Evolutionary conservation across 2,329 filamentous ascomycete species (phyloP).

Genomic region (Fusarium sp.): DNA sequence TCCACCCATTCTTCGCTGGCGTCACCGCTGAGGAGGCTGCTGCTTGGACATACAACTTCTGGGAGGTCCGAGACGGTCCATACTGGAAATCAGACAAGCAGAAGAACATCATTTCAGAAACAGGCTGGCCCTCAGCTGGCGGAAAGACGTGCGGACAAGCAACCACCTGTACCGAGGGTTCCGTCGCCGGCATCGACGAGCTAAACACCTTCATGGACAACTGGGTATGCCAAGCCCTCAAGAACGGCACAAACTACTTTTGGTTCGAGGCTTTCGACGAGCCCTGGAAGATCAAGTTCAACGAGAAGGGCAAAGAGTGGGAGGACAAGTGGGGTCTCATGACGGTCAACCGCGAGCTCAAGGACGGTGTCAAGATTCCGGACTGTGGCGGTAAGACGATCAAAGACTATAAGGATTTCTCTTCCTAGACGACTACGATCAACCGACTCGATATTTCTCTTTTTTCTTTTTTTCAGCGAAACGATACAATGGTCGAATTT

Average conservation of each 20-base stretch:
- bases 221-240: constrained; percentile 82
- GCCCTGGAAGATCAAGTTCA: constrained; percentile 86
- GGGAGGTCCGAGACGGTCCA: constrained; percentile 70
- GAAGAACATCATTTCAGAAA: constrained; percentile 85
- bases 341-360: constrained; percentile 83
- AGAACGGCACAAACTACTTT: constrained; percentile 89
- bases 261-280: constrained; percentile 99
- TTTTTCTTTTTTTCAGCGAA: constrained; percentile 7
- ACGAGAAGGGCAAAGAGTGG: constrained; percentile 75
- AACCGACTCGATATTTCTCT: not conserved
- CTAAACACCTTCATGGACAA: constrained; percentile 86
- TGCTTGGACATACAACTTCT: constrained; percentile 84
- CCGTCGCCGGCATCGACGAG: constrained; percentile 79
- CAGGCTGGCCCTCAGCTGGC: constrained; percentile 86
- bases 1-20: constrained; percentile 95
- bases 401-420: constrained; percentile 26
- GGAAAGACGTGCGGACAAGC: constrained; percentile 75
- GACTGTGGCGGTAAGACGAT: constrained; percentile 81
- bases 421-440: constrained; percentile 13
- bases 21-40: constrained; percentile 72
- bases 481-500: constrained; percentile 9
- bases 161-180: constrained; percentile 67
- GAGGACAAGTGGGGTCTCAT: constrained; percentile 96
- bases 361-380: constrained; percentile 83
- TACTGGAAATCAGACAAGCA: constrained; percentile 68